phyloP scores from a whole-genome alignment of 208 protist species.

The Angomonas deanei region DNA sequence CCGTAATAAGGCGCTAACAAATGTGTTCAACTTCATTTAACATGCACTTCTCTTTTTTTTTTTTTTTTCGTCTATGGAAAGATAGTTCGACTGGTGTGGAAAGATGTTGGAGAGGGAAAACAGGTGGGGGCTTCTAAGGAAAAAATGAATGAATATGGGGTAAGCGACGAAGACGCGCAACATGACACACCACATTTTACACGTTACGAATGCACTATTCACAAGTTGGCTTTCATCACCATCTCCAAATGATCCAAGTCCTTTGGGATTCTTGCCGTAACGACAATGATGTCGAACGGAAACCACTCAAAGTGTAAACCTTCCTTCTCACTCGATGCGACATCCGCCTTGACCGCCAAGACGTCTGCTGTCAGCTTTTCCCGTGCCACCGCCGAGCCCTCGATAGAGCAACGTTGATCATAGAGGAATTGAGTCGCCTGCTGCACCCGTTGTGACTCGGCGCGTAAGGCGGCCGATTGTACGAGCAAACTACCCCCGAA shows the following conservation, averaged over 20 bases:
- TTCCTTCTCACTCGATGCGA: neutral
- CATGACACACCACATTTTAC: neutral
- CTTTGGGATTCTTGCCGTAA: constrained; percentile 47
- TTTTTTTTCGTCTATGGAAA: too few species aligned
- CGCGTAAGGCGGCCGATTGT: neutral
- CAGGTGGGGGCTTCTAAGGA: too few species aligned
- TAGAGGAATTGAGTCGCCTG: constrained; percentile 21
- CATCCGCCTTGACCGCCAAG: neutral
- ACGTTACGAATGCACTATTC: neutral
- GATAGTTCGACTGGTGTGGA: too few species aligned
- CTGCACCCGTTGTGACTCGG: neutral
- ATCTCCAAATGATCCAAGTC: constrained; percentile 24
- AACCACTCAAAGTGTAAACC: constrained; percentile 21
- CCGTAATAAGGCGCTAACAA: too few species aligned
- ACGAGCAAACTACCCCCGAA: neutral
- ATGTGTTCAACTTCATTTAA: too few species aligned
- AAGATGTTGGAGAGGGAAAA: too few species aligned
- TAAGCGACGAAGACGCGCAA: neutral
- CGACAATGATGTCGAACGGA: constrained; percentile 38
- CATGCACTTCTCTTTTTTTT: too few species aligned
- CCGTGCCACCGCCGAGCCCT: constrained; percentile 15
- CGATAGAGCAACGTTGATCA: constrained; percentile 28
- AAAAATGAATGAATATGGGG: too few species aligned
- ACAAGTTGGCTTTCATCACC: neutral
- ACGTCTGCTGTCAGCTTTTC: constrained; percentile 12